Evolutionary conservation across 1,284 basidiomycete species (phyloP).

Genomic region (Malassezia sp.): DNA sequence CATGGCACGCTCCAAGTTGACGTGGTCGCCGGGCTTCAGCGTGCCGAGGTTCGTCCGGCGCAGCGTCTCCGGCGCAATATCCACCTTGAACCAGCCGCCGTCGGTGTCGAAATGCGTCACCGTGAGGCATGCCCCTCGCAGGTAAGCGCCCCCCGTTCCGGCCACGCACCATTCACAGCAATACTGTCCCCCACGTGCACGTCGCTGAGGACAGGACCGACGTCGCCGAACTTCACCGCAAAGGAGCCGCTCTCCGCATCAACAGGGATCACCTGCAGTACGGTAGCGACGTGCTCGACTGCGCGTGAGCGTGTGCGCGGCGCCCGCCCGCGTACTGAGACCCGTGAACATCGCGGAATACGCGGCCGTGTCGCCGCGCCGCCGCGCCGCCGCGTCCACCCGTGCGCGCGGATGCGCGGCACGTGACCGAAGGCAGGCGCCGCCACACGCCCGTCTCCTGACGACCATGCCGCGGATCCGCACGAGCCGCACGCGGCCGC

Average conservation of each 20-base stretch:
- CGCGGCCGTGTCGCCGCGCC: background rate
- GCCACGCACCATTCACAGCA: constrained; percentile 58
- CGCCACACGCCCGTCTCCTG: background rate
- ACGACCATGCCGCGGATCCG: constrained; percentile 78
- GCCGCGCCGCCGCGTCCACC: background rate
- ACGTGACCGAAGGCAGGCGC: background rate
- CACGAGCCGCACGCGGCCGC: constrained; percentile 83
- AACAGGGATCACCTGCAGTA: constrained; percentile 53
- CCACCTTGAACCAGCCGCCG: constrained; percentile 63
- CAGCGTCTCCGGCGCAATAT: constrained; percentile 91
- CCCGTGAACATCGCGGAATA: constrained; percentile 31
- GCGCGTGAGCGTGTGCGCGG: background rate
- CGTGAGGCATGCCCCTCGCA: constrained; percentile 58
- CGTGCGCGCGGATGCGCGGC: background rate
- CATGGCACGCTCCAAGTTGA: constrained; percentile 93
- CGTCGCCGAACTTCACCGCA: constrained; percentile 66
- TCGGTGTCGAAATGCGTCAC: constrained; percentile 62
- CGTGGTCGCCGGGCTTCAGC: constrained; percentile 66
- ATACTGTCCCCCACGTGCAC: constrained; percentile 91
- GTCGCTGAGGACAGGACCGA: constrained; percentile 69
- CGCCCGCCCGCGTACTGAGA: constrained; percentile 21
- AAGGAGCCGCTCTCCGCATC: constrained; percentile 58
- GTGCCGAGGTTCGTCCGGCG: constrained; percentile 68
- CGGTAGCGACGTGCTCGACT: constrained; percentile 63
- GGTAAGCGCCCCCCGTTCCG: background rate